These are phyloP conservation scores for Drosera capensis DNA, from an alignment of 148 eudicot genomes.

Conservation along the genomic window DNA sequence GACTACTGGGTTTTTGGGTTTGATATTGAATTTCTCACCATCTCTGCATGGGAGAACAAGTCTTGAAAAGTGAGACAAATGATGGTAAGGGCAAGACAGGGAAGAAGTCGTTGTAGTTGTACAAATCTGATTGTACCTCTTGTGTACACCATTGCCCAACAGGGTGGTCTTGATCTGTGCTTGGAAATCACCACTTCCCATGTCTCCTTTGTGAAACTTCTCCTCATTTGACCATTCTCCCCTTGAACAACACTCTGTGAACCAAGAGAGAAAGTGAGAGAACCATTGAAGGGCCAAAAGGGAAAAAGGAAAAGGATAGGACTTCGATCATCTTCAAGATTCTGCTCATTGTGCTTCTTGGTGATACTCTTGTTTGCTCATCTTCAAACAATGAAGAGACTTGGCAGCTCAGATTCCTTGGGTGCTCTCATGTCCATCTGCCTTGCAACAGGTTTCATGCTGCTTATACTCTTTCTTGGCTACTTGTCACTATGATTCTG, in stretches of 20 bases:
- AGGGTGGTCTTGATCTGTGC: constrained; percentile 5
- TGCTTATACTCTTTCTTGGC: background rate
- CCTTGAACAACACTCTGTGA: background rate
- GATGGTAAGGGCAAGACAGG: background rate
- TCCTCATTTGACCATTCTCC: background rate
- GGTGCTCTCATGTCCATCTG: constrained; percentile 1
- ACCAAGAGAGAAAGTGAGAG: no score
- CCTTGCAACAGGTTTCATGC: background rate
- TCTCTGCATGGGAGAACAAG: constrained; percentile 1
- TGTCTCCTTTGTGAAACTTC: background rate
- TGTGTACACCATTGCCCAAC: background rate
- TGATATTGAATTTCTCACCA: no score
- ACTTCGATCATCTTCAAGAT: background rate
- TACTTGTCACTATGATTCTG: background rate
- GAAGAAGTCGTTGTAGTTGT: background rate
- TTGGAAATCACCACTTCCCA: constrained; percentile 1
- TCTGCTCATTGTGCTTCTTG: background rate
- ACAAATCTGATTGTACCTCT: background rate
- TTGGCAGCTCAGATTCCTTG: constrained; percentile 1
- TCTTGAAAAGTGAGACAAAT: background rate
- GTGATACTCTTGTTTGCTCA: background rate
- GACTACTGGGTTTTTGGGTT: no score
- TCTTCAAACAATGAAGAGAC: background rate
- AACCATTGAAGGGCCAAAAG: background rate
- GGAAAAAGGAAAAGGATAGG: background rate